These are phyloP conservation scores for Galerina sulciceps DNA, from an alignment of 768 basidiomycete species.

Conservation along the genomic window DNA sequence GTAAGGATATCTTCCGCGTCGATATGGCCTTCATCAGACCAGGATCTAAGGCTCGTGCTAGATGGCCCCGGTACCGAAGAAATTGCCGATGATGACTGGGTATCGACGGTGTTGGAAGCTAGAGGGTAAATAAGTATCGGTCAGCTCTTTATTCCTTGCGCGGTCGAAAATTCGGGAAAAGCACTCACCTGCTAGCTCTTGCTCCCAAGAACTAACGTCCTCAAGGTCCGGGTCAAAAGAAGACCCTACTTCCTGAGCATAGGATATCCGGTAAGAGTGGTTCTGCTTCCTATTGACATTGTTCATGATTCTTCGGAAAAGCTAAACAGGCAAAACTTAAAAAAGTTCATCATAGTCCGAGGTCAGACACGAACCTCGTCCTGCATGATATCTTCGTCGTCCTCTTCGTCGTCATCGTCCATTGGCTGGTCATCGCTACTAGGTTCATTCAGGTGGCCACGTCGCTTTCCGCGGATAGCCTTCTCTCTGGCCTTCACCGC, in stretches of 20 bases:
- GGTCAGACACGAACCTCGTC: constrained; percentile 53
- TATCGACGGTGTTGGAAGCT: constrained; percentile 9
- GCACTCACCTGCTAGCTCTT: constrained; percentile 48
- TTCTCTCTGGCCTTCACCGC: constrained; percentile 58
- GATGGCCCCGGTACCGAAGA: constrained; percentile 4
- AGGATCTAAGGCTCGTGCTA: neutral
- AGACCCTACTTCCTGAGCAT: constrained; percentile 70
- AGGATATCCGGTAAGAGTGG: constrained; percentile 66
- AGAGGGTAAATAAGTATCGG: neutral
- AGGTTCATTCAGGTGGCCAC: constrained; percentile 32
- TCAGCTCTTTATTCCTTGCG: constrained; percentile 3
- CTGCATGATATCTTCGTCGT: constrained; percentile 61
- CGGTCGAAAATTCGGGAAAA: neutral
- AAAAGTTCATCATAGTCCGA: neutral
- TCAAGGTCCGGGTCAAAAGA: constrained; percentile 79
- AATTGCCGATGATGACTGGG: constrained; percentile 1
- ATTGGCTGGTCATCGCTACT: constrained; percentile 57
- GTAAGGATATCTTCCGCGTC: constrained; percentile 28
- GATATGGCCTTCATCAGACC: neutral
- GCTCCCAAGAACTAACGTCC: constrained; percentile 64
- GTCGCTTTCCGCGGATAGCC: constrained; percentile 44
- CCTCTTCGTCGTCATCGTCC: constrained; percentile 61
- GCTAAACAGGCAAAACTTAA: constrained; percentile 38
- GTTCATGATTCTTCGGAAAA: constrained; percentile 68
- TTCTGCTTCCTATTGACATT: constrained; percentile 51